These are phyloP conservation scores for Penicillium paneum DNA, from an alignment of 2,329 filamentous ascomycete species.

Conservation along the genomic window DNA sequence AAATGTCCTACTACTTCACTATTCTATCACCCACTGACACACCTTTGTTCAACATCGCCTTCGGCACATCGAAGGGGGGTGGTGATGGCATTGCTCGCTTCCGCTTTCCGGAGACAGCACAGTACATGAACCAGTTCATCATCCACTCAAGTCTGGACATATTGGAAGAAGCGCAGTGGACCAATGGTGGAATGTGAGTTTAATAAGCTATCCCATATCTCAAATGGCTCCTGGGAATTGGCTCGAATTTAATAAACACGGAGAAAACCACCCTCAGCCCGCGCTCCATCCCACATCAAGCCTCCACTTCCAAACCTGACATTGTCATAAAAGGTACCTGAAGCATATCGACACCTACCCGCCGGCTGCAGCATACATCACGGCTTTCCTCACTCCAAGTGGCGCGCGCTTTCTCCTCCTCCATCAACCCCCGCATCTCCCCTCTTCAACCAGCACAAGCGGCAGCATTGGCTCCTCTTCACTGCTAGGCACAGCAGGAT, in stretches of 20 bases:
- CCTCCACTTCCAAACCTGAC: not conserved
- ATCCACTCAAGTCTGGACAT: constrained; percentile 92
- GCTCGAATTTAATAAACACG: not conserved
- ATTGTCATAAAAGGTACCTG: constrained; percentile 66
- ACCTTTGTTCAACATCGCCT: constrained; percentile 93
- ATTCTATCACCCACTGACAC: constrained; percentile 95
- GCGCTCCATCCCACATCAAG: not conserved
- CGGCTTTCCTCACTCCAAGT: constrained; percentile 86
- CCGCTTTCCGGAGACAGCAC: constrained; percentile 80
- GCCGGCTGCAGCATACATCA: constrained; percentile 76
- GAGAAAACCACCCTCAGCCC: not conserved
- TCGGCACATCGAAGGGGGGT: constrained; percentile 92
- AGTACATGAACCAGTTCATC: constrained; percentile 96
- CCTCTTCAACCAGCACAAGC: constrained; percentile 29
- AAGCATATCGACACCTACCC: constrained; percentile 97
- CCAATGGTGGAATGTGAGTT: constrained; percentile 71
- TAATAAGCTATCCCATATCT: not conserved
- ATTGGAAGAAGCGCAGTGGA: constrained; percentile 95
- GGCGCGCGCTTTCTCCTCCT: constrained; percentile 94
- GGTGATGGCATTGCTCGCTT: constrained; percentile 90
- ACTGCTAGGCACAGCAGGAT: constrained; percentile 29
- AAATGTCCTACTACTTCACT: constrained; percentile 98
- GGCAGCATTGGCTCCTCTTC: constrained; percentile 29
- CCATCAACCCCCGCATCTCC: constrained; percentile 67
- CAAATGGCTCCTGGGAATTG: too few relatives aligned